phyloP scores from a whole-genome alignment of 306 rosid species.

The Cajanus cajan region DNA sequence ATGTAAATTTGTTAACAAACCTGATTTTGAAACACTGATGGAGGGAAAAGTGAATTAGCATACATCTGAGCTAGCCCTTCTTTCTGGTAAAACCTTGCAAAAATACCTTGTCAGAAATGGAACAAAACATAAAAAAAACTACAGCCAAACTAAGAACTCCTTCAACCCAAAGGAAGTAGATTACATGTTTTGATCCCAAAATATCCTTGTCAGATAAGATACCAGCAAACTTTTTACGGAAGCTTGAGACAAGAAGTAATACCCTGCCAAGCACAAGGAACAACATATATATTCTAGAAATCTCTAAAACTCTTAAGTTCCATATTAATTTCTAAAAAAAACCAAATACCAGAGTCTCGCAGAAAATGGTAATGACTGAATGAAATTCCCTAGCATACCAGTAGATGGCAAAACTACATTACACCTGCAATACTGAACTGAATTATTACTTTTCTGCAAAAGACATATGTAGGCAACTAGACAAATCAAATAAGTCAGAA shows the following conservation, averaged over 20 bases:
- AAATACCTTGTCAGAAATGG: constrained; percentile 30
- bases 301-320: constrained; percentile 3
- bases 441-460: constrained; percentile 4
- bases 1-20: constrained; percentile 39
- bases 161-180: constrained; percentile 24
- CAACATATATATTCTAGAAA: constrained; percentile 26
- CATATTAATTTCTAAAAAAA: constrained; percentile 19
- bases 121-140: constrained; percentile 22
- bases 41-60: constrained; percentile 57
- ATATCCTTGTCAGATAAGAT: constrained; percentile 68
- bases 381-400: constrained; percentile 67
- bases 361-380: constrained; percentile 73
- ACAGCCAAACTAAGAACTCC: constrained; percentile 30
- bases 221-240: constrained; percentile 70
- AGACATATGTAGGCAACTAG: not conserved
- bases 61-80: constrained; percentile 76
- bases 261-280: constrained; percentile 60
- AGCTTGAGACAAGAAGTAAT: constrained; percentile 68
- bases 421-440: constrained; percentile 63
- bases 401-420: constrained; percentile 56
- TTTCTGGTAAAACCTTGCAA: constrained; percentile 70
- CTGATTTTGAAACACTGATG: constrained; percentile 47
- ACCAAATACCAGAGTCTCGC: constrained; percentile 74
- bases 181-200: constrained; percentile 88
- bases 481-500: not conserved